A percentile compares a stretch with the other conserved stretches of the same genome.
phyloP scores from a whole-genome alignment of 495 filamentous ascomycete genomes.

The Lentithecium fluviatile region DNA sequence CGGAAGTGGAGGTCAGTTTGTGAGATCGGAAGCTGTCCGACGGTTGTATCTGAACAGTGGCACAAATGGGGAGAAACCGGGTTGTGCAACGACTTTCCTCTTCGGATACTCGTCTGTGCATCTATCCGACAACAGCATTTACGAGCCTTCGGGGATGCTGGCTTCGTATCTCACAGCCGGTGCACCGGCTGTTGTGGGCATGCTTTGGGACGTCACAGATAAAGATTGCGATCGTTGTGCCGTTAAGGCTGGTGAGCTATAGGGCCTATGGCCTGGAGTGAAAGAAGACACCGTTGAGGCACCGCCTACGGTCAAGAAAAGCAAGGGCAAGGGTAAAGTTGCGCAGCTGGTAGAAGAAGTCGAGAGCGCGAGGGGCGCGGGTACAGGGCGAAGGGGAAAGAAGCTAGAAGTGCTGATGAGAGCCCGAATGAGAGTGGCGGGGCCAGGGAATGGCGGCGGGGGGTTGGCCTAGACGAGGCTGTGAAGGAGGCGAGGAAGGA shows the following conservation, averaged over 20 bases:
- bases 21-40: constrained; percentile 74
- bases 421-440: constrained; percentile 16
- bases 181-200: constrained; percentile 69
- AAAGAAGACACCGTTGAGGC: constrained; percentile 27
- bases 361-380: constrained; percentile 16
- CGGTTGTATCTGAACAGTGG: constrained; percentile 56
- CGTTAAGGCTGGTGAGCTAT: constrained; percentile 69
- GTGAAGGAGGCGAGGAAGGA: constrained; percentile 67
- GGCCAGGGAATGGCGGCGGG: constrained; percentile 29
- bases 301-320: constrained; percentile 35
- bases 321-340: constrained; percentile 39
- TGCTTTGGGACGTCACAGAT: constrained; percentile 97
- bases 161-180: constrained; percentile 88
- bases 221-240: constrained; percentile 93
- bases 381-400: constrained; percentile 2
- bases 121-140: constrained; percentile 77
- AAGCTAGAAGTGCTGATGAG: constrained; percentile 26
- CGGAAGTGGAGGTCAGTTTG: constrained; percentile 92
- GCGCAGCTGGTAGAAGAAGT: constrained; percentile 24
- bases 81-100: constrained; percentile 75
- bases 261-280: constrained; percentile 62
- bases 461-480: constrained; percentile 67
- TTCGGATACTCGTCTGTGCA: constrained; percentile 88
- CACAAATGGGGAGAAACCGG: constrained; percentile 4
- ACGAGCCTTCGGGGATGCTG: constrained; percentile 85